These are phyloP conservation scores for Saccharomyces eubayanus DNA, from an alignment of 805 yeast genomes.

Conservation along the genomic window DNA sequence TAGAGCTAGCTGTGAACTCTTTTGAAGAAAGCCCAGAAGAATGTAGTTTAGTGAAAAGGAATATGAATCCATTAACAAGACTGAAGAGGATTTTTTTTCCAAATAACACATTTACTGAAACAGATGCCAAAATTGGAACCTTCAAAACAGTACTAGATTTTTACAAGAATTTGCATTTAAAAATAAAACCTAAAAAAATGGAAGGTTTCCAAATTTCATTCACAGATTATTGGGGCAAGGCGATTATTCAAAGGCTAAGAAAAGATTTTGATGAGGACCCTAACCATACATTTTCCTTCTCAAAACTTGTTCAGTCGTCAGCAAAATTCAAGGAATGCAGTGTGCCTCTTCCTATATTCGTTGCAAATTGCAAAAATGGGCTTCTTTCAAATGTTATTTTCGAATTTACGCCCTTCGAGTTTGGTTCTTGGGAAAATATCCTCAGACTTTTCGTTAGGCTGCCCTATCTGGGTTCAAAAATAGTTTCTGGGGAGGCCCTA, in stretches of 20 bases:
- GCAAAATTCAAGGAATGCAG: constrained; percentile 31
- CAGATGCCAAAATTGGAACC: constrained; percentile 13
- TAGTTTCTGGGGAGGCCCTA: constrained; percentile 37
- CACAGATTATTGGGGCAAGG: constrained; percentile 65
- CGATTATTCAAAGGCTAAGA: constrained; percentile 36
- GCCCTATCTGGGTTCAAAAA: constrained; percentile 44
- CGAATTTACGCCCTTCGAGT: constrained; percentile 58
- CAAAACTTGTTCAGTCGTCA: constrained; percentile 19
- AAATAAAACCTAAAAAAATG: constrained; percentile 43
- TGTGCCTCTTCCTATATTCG: constrained; percentile 45
- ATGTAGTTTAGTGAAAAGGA: constrained; percentile 7
- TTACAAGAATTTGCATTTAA: constrained; percentile 45
- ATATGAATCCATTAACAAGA: constrained; percentile 8
- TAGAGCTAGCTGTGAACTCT: constrained; percentile 10
- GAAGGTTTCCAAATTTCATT: constrained; percentile 50
- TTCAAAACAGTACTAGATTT: constrained; percentile 34
- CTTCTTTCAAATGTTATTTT: constrained; percentile 32
- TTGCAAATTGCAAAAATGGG: constrained; percentile 36
- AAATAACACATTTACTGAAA: constrained; percentile 8
- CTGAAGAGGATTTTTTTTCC: constrained; percentile 11
- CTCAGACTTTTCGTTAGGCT: constrained; percentile 42
- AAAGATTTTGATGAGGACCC: constrained; percentile 30
- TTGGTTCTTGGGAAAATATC: constrained; percentile 56
- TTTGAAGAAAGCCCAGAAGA: constrained; percentile 5
- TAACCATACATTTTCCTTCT: constrained; percentile 34